phyloP scores from a whole-genome alignment of 192 early-diverging fungal genomes.

The Chytriomyces sp. region DNA sequence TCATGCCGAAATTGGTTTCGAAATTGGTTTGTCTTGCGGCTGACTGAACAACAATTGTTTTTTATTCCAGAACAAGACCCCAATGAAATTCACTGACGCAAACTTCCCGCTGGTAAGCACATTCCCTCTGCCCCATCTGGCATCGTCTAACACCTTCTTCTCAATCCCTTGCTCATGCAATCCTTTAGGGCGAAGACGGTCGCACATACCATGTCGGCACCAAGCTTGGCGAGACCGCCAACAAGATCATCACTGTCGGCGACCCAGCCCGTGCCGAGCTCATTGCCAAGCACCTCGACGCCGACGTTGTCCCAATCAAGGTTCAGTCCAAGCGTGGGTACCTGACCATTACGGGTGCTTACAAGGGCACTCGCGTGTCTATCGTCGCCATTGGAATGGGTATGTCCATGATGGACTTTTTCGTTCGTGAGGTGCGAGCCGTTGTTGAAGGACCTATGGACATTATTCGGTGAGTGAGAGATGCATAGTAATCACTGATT shows the following conservation, averaged over 20 bases:
- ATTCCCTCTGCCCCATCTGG: background rate
- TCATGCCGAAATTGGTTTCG: no score
- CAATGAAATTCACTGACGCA: slow-evolving; percentile 1
- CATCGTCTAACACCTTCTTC: background rate
- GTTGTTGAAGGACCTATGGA: slow-evolving; percentile 76
- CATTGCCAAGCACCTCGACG: slow-evolving; percentile 69
- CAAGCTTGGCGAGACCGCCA: slow-evolving; percentile 77
- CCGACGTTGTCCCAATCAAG: slow-evolving; percentile 45
- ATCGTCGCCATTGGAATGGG: slow-evolving; percentile 91
- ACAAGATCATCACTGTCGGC: slow-evolving; percentile 88
- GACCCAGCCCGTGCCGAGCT: slow-evolving; percentile 74
- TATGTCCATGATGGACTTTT: slow-evolving; percentile 87
- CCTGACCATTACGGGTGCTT: slow-evolving; percentile 83
- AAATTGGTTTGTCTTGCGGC: no score
- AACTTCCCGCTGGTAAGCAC: background rate
- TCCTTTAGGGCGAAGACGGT: slow-evolving; percentile 72
- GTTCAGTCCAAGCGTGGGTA: slow-evolving; percentile 78
- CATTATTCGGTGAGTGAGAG: slow-evolving; percentile 62
- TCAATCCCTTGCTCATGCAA: background rate
- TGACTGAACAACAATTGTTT: no score
- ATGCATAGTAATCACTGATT: background rate
- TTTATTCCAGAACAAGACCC: no score
- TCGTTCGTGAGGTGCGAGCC: slow-evolving; percentile 84
- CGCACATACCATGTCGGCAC: slow-evolving; percentile 85
- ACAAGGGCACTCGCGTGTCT: slow-evolving; percentile 72